phyloP scores from a whole-genome alignment of 805 yeast genomes.

The Suhomyces faveliae region DNA sequence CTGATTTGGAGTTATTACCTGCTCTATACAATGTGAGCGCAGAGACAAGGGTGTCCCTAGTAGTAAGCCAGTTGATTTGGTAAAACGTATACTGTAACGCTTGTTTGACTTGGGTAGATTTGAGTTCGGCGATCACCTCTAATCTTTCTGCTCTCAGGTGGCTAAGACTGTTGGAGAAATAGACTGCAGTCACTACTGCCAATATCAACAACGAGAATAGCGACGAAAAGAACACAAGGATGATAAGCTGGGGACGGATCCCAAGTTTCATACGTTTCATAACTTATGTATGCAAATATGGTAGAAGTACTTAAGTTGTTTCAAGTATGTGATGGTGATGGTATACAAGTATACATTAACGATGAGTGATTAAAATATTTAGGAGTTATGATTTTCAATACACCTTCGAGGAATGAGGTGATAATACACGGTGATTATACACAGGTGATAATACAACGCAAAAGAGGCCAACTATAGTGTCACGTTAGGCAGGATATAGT shows the following conservation, averaged over 20 bases:
- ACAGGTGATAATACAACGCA: no score
- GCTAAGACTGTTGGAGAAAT: conserved; percentile 63
- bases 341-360: background rate
- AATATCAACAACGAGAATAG: conserved; percentile 66
- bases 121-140: conserved; percentile 75
- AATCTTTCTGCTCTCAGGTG: conserved; percentile 67
- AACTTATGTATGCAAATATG: background rate
- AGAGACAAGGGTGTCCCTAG: conserved; percentile 56
- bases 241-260: conserved; percentile 71
- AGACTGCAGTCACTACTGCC: conserved; percentile 71
- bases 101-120: conserved; percentile 76
- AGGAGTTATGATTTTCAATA: no score
- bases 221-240: conserved; percentile 67
- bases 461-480: no score
- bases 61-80: conserved; percentile 65
- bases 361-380: background rate
- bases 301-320: background rate
- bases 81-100: conserved; percentile 60
- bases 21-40: conserved; percentile 66
- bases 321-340: no score
- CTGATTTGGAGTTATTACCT: conserved; percentile 59
- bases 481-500: no score
- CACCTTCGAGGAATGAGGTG: no score
- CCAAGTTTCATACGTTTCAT: conserved; percentile 54
- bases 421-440: no score